Base-by-base conservation (phyloP, 768 basidiomycete species). In the Filobasidium floriforme region DNA sequence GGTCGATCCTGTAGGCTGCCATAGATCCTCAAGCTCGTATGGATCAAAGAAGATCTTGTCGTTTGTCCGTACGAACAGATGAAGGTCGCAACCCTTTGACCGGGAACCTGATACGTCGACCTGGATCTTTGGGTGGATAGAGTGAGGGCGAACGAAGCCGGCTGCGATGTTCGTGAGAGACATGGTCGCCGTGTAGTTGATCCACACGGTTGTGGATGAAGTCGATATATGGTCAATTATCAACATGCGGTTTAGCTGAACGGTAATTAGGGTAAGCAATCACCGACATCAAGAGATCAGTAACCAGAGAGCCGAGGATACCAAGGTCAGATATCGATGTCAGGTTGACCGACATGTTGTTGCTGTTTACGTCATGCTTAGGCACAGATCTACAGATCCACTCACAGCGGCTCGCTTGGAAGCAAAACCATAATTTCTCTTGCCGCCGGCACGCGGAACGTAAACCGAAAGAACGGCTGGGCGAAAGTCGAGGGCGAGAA, bases 31-130 rank as follows among this genome's bases (percentile, higher is more conserved):
- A 3, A 65, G 44, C 37, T 65, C 64, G 49, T 65, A 65, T 7
- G 64, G 64, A 40, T 65, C 64, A 43, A 65, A 32, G 29, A 65
- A 65, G 3, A 65, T 14, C 24, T 59, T 57, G 64, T 65, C 64
- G 32, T 65, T 65, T 2, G 59, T 24, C 41, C 59, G 59, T 11
- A 65, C 9, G n/a, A 60, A 12, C 1, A 57, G 32, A 22, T 65
- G 64, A 0, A 49, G 18, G 24, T 15, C 41, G n/a, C 64, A 65
- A 5, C 46, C 46, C 22, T 49, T 49, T 15, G 22, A 18, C 15
- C 12, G 18, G 28, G 12, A 12, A 19, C 18, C 41, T 19, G 28
- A 15, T 15, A 49, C 24, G 0, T 59, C 41, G 28, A 65, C n/a
- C 18, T 65, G 59, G 22, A 65, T 60, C 41, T 57, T 59, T 6